Conservation (phyloP, 1,284 basidiomycete genomes). For the Boletus sp. region DNA sequence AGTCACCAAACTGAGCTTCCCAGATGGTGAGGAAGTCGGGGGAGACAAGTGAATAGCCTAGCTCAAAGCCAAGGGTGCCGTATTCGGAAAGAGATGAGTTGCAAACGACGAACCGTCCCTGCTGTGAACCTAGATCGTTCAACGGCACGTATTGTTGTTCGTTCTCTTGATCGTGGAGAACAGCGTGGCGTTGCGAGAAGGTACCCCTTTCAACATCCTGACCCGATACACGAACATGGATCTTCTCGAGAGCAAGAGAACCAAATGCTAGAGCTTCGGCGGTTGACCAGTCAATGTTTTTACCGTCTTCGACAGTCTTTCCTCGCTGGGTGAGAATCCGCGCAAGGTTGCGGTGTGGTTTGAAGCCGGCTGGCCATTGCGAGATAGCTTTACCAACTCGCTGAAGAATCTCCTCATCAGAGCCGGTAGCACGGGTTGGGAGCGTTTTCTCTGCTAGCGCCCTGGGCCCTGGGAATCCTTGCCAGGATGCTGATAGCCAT, state of each 20-base stretch:
- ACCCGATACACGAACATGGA: slow-evolving; percentile 93
- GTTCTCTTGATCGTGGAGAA: slow-evolving; percentile 94
- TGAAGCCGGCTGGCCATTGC: slow-evolving; percentile 81
- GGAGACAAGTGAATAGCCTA: slow-evolving; percentile 97
- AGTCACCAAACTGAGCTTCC: slow-evolving; percentile 99
- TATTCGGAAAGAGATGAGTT: slow-evolving; percentile 98
- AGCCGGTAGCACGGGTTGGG: slow-evolving; percentile 85
- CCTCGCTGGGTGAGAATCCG: slow-evolving; percentile 88
- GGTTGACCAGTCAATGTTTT: slow-evolving; percentile 98
- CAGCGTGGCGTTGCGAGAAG: slow-evolving; percentile 98
- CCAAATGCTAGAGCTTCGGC: slow-evolving; percentile 98
- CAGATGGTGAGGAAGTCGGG: slow-evolving; percentile 93
- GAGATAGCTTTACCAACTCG: slow-evolving; percentile 86
- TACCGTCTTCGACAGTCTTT: slow-evolving; percentile 88
- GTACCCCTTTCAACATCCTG: slow-evolving; percentile 99
- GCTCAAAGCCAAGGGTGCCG: slow-evolving; percentile 94
- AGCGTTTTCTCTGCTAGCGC: slow-evolving; percentile 91
- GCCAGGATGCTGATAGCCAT: slow-evolving; percentile 98
- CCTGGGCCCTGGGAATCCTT: slow-evolving; percentile 96
- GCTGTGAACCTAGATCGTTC: slow-evolving; percentile 82
- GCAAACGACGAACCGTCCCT: slow-evolving; percentile 91
- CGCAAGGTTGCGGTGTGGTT: slow-evolving; percentile 88
- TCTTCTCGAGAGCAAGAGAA: slow-evolving; percentile 87
- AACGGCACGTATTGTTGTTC: slow-evolving; percentile 89
- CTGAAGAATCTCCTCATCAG: slow-evolving; percentile 75